A percentile compares a stretch with the other conserved stretches of the same genome.
Evolutionary conservation across 371 early-diverging fungal genomes (phyloP).

Genomic region (Catenaria anguillulae): DNA sequence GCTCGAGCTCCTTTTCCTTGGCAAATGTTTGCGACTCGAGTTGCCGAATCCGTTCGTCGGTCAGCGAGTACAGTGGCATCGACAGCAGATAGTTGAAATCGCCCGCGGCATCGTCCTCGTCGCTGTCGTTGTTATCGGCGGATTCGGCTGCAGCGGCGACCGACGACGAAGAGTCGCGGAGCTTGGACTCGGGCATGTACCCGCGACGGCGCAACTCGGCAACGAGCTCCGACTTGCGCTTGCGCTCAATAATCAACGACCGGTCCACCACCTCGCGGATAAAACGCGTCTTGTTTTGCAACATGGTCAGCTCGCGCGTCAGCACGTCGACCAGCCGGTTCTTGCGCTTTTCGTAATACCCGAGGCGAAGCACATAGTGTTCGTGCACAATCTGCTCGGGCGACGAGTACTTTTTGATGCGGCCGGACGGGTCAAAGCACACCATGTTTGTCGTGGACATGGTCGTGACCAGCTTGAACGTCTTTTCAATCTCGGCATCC

Average conservation of each 20-base stretch:
- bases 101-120: slow-evolving; percentile 20
- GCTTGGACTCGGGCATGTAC: slow-evolving; percentile 38
- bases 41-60: slow-evolving; percentile 76
- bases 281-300: slow-evolving; percentile 90
- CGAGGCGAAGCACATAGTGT: slow-evolving; percentile 77
- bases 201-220: slow-evolving; percentile 57
- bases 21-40: slow-evolving; percentile 52
- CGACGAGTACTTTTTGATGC: slow-evolving; percentile 69
- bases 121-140: slow-evolving; percentile 10
- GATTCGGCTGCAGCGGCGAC: background rate
- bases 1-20: slow-evolving; percentile 56
- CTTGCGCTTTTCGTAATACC: slow-evolving; percentile 86
- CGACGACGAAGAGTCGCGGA: slow-evolving; percentile 26
- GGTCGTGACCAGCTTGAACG: slow-evolving; percentile 59
- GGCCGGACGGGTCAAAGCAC: slow-evolving; percentile 86
- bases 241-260: slow-evolving; percentile 69
- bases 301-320: slow-evolving; percentile 50
- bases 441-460: slow-evolving; percentile 88
- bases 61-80: slow-evolving; percentile 89
- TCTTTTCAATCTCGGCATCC: slow-evolving; percentile 60
- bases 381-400: slow-evolving; percentile 81
- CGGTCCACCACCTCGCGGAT: slow-evolving; percentile 81
- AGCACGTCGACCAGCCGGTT: slow-evolving; percentile 52
- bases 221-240: slow-evolving; percentile 65
- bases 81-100: slow-evolving; percentile 90